These are phyloP conservation scores for Ceratocystis eucalypticola DNA, from an alignment of 2,329 filamentous ascomycete genomes.

Conservation along the genomic window DNA sequence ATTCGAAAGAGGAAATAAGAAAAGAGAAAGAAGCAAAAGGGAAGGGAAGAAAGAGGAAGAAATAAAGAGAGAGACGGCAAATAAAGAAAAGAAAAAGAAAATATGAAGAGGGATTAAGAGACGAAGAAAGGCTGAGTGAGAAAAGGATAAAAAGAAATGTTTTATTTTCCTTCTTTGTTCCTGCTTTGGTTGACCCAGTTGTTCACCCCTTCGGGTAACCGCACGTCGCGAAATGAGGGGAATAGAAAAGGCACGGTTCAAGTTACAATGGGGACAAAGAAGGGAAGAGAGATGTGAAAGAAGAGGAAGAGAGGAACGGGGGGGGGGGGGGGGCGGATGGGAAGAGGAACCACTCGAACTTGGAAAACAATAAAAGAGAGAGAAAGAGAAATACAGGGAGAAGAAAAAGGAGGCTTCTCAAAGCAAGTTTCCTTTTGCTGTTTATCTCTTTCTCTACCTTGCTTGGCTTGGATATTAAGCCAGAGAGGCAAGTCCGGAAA, in stretches of 20 bases:
- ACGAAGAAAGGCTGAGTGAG: constrained; percentile 25
- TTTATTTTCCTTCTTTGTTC: not conserved
- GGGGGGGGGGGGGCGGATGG: not conserved
- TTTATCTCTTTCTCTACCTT: not conserved
- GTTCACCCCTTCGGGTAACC: not conserved
- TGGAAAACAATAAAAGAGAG: not conserved
- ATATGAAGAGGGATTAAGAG: not conserved
- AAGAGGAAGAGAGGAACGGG: not conserved
- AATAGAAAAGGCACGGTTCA: constrained; percentile 5
- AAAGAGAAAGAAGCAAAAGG: not conserved
- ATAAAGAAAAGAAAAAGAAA: not conserved
- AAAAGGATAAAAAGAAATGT: not conserved
- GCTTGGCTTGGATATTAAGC: not conserved
- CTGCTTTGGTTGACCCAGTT: not conserved
- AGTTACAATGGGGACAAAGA: not conserved
- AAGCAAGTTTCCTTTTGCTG: not conserved
- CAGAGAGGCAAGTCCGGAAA: not conserved
- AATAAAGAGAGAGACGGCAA: constrained; percentile 25
- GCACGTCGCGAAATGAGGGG: constrained; percentile 7
- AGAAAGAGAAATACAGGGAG: not conserved
- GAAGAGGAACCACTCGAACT: not conserved
- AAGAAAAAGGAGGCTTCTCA: not conserved
- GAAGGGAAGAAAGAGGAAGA: not conserved
- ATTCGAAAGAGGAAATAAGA: constrained; percentile 32
- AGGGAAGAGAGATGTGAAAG: not conserved